Evolutionary conservation across 2,329 filamentous ascomycete species (phyloP), one percentile per base, ranked within the genome.

Genomic region (Elsinoe fawcettii): DNA sequence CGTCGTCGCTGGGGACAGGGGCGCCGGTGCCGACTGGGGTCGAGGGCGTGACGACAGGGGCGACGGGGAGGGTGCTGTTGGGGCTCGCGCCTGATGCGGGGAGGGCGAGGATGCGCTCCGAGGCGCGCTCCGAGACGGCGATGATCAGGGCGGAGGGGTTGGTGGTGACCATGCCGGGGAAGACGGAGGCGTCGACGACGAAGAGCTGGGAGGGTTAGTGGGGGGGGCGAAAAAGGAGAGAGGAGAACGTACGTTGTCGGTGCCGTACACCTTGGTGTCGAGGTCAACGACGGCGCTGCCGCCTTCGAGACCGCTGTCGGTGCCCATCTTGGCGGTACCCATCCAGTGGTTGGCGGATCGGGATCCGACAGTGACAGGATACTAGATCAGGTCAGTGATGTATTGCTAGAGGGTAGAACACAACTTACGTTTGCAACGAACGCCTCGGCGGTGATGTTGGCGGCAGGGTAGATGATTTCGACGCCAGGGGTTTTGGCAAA

Each of bases 71-170:
- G 30, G 32, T 53, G 18, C 34, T 30, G 49, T 53, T 53, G 49
- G 27, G 8, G 20, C 32, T 53, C 7, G 32, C 34, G 49, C 55
- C 41, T 3, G 44, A 23, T 55, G n/a, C 37, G 43, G 55, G 58
- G 18, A 78, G 63, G 16, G 74, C 75, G 16, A 81, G 63, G 59
- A 80, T 80, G 62, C 71, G 77, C 62, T 75, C 74, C 3, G 77
- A 77, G 7, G 83, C 83, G 41, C 78, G 77, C 73, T 87, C 85
- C 16, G 83, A 80, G 16, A 78, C 82, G 34, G 83, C 75, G 66
- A 87, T 82, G 63, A 87, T 81, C 37, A 82, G 78, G 1, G 82
- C 79, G 49, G 81, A 80, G 1, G 85, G 86, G 70, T 89, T 89
- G 16, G 83, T 82, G 0, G 83, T 83, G 2, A 83, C 77, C 63